phyloP scores from a whole-genome alignment of 306 rosid species.

The Mimosa bimucronata region DNA sequence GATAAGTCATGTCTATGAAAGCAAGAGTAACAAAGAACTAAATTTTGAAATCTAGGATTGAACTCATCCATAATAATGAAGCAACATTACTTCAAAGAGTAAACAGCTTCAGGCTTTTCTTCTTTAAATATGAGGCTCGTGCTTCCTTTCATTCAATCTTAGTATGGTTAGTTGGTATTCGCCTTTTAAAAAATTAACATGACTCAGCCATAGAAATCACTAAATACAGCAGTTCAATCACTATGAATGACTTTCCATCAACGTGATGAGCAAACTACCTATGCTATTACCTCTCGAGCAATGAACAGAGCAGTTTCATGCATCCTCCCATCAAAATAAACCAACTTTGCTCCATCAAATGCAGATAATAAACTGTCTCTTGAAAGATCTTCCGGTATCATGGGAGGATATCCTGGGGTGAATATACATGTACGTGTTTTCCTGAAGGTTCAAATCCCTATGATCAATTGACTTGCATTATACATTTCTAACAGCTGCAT shows the following conservation, averaged over 20 bases:
- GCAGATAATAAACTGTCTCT: constrained; percentile 59
- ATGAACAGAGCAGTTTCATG: constrained; percentile 74
- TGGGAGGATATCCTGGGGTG: constrained; percentile 80
- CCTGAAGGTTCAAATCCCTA: constrained; percentile 54
- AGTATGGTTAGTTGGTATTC: constrained; percentile 2
- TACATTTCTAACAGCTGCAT: not conserved
- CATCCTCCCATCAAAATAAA: constrained; percentile 75
- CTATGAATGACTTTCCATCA: not conserved
- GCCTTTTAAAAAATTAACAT: constrained; percentile 27
- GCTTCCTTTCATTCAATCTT: not conserved
- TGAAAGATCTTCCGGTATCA: constrained; percentile 72
- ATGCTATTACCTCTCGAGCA: constrained; percentile 75
- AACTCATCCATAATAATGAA: not conserved
- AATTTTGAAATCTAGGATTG: not conserved
- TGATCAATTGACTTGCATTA: constrained; percentile 37
- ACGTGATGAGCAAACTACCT: constrained; percentile 12
- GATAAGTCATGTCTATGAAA: not conserved
- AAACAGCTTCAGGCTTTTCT: constrained; percentile 20
- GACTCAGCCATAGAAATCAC: constrained; percentile 16
- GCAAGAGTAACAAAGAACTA: not conserved
- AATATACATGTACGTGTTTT: constrained; percentile 92
- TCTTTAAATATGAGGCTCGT: constrained; percentile 8
- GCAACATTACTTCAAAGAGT: not conserved
- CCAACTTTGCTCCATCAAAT: constrained; percentile 73
- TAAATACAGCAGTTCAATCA: not conserved